Evolutionary conservation across 2,329 filamentous ascomycete genomes (phyloP).

Genomic region (Ascochyta fabae): DNA sequence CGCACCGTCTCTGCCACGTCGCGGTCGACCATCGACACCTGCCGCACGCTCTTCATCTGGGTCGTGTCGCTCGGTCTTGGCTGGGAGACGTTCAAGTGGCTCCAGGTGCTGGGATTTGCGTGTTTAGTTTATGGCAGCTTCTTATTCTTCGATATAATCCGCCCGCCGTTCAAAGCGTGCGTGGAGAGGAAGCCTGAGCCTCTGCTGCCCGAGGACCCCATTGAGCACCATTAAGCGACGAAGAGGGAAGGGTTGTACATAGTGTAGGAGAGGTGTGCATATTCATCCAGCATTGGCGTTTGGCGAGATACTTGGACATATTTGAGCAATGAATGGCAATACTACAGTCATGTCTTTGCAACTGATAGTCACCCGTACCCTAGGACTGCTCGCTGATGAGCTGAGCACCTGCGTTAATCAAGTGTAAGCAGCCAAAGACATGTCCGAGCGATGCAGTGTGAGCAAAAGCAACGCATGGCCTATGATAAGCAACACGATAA

Average conservation of each 20-base stretch:
- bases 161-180: constrained; percentile 75
- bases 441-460: too few relatives aligned
- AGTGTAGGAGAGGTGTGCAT: neutral
- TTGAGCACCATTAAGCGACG: constrained; percentile 67
- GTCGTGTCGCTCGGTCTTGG: constrained; percentile 89
- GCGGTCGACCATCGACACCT: constrained; percentile 95
- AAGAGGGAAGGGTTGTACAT: constrained; percentile 1
- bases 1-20: constrained; percentile 88
- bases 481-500: too few relatives aligned
- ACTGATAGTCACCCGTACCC: too few relatives aligned
- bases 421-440: too few relatives aligned
- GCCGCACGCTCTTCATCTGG: constrained; percentile 98
- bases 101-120: constrained; percentile 88
- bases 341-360: neutral
- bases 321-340: neutral
- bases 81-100: constrained; percentile 98
- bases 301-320: neutral
- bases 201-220: constrained; percentile 80
- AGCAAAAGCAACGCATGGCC: too few relatives aligned
- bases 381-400: too few relatives aligned
- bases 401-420: too few relatives aligned
- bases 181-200: constrained; percentile 64
- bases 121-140: constrained; percentile 96
- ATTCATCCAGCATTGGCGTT: constrained; percentile 1
- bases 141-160: constrained; percentile 92